Percentiles rank a stretch among this genome's conserved stretches.
phyloP scores from a whole-genome alignment of 345 rosid genomes.

The Draba incana region DNA sequence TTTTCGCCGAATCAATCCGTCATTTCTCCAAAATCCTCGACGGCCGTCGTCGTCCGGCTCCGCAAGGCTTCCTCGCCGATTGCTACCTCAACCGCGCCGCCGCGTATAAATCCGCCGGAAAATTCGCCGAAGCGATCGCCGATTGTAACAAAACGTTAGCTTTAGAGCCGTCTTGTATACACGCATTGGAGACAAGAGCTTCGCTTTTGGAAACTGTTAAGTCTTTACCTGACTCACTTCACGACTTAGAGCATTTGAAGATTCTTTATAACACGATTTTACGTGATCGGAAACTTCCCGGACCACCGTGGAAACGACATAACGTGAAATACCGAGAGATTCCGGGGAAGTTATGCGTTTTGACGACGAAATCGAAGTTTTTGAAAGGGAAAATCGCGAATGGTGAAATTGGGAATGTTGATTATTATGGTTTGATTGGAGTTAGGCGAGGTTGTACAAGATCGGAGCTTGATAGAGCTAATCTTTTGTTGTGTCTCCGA shows the following conservation, averaged over 20 bases:
- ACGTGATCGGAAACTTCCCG: conserved; percentile 89
- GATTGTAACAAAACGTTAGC: conserved; percentile 92
- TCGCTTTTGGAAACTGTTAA: conserved; percentile 70
- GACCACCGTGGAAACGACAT: conserved; percentile 96
- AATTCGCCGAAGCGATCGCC: conserved; percentile 81
- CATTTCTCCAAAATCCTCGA: conserved; percentile 90
- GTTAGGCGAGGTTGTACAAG: conserved; percentile 84
- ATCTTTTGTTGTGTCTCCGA: conserved; percentile 67
- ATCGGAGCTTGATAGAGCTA: conserved; percentile 89
- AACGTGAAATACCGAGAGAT: conserved; percentile 81
- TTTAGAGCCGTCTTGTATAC: conserved; percentile 77
- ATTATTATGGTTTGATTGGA: conserved; percentile 78
- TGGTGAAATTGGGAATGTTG: conserved; percentile 79
- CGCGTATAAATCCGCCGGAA: conserved; percentile 71
- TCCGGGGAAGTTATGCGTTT: conserved; percentile 71
- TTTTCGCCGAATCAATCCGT: conserved; percentile 78
- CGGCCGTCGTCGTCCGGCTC: conserved; percentile 75
- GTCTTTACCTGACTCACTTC: conserved; percentile 84
- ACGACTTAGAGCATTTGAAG: conserved; percentile 90
- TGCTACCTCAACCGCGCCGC: conserved; percentile 88
- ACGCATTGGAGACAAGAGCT: conserved; percentile 90
- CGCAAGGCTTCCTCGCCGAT: conserved; percentile 88
- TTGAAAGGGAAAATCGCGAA: conserved; percentile 75
- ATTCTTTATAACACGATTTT: conserved; percentile 82
- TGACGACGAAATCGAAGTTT: conserved; percentile 61